Percentiles rank a stretch among this genome's conserved stretches.
phyloP scores from a whole-genome alignment of 2,329 filamentous ascomycete genomes.

The Dactylella cylindrospora region DNA sequence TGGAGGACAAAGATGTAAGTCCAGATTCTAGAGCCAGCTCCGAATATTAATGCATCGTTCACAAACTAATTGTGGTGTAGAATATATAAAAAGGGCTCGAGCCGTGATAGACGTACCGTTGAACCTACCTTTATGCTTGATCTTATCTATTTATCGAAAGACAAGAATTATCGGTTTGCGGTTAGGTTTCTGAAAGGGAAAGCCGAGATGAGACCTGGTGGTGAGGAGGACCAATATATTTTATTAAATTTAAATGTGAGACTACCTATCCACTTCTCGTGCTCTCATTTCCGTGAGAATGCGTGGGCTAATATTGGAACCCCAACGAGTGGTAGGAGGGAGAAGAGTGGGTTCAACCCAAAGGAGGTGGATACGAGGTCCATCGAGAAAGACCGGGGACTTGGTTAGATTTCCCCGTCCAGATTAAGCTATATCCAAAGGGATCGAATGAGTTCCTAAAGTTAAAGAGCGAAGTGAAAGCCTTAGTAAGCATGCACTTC shows the following conservation, averaged over 20 bases:
- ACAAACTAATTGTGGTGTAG: no score
- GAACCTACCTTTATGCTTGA: slow-evolving; percentile 5
- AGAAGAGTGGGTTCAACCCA: slow-evolving; percentile 6
- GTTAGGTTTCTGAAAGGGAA: slow-evolving; percentile 1
- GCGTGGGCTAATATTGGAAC: no score
- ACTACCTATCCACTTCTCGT: no score
- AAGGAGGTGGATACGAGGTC: neutral
- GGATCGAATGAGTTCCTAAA: neutral
- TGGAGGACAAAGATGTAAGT: slow-evolving; percentile 23
- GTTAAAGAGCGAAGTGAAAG: neutral
- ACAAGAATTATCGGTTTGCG: slow-evolving; percentile 7
- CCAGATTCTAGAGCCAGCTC: neutral
- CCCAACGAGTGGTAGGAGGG: no score
- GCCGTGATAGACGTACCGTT: neutral
- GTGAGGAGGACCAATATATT: no score
- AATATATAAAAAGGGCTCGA: neutral
- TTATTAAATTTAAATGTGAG: no score
- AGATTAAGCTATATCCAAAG: slow-evolving; percentile 9
- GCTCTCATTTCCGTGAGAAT: no score
- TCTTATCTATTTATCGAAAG: neutral
- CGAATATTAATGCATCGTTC: no score
- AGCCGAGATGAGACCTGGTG: no score
- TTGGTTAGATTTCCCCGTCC: slow-evolving; percentile 9
- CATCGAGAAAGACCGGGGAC: slow-evolving; percentile 6
- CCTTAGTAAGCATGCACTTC: no score